phyloP scores from a whole-genome alignment of 805 yeast genomes.

The Candida ipomoeae region DNA sequence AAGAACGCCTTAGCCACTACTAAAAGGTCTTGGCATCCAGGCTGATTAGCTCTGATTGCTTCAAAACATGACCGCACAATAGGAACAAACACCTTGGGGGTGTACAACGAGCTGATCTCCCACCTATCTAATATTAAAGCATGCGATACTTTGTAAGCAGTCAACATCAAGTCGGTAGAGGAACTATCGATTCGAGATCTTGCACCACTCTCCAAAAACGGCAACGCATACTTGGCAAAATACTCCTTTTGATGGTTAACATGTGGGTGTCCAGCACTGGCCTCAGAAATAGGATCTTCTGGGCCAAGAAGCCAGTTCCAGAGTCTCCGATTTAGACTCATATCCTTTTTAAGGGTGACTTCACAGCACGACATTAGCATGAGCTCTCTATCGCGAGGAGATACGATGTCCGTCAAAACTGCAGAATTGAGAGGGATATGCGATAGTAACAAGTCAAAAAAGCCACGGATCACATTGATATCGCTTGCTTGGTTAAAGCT shows the following conservation, averaged over 20 bases:
- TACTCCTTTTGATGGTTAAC: constrained; percentile 35
- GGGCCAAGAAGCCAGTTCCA: constrained; percentile 95
- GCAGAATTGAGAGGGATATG: constrained; percentile 63
- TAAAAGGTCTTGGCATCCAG: constrained; percentile 36
- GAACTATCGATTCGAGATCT: constrained; percentile 40
- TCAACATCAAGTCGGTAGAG: constrained; percentile 33
- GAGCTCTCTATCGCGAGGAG: constrained; percentile 51
- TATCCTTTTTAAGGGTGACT: constrained; percentile 76
- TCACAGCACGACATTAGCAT: constrained; percentile 60
- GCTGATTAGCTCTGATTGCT: background rate
- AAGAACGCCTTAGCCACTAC: constrained; percentile 66
- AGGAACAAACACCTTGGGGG: constrained; percentile 68
- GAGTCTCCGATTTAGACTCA: constrained; percentile 89
- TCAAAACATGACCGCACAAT: constrained; percentile 47
- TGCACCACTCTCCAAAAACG: constrained; percentile 50
- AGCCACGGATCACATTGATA: constrained; percentile 76
- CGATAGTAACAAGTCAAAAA: constrained; percentile 71
- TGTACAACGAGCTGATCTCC: constrained; percentile 80
- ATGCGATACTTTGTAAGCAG: constrained; percentile 60
- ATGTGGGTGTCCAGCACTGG: constrained; percentile 24
- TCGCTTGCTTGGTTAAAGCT: constrained; percentile 42
- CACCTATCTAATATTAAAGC: constrained; percentile 81
- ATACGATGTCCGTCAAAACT: constrained; percentile 45
- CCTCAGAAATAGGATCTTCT: constrained; percentile 26
- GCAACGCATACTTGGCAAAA: constrained; percentile 55